phyloP scores from a whole-genome alignment of 345 rosid genomes.

The Xanthoceras sorbifolium region DNA sequence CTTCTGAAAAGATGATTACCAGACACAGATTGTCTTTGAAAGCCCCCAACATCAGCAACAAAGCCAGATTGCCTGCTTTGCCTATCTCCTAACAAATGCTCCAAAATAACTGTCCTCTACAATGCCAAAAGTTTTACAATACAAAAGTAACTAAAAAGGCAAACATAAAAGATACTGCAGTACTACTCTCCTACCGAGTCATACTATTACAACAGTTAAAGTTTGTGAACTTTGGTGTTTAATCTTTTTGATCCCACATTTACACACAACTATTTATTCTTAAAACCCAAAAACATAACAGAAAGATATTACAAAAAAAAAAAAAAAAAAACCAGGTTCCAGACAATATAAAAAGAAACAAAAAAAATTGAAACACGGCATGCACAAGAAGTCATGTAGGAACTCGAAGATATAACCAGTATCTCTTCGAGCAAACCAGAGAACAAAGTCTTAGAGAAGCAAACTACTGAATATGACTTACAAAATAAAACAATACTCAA shows the following conservation, averaged over 20 bases:
- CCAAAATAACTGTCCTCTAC: slow-evolving; percentile 46
- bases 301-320: neutral
- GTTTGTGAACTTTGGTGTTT: slow-evolving; percentile 11
- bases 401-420: neutral
- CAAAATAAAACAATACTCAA: neutral
- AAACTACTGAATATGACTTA: slow-evolving; percentile 8
- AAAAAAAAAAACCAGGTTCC: neutral
- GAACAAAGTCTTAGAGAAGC: slow-evolving; percentile 11
- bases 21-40: slow-evolving; percentile 21
- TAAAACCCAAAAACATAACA: neutral
- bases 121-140: slow-evolving; percentile 20
- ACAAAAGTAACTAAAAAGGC: neutral
- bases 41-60: slow-evolving; percentile 19
- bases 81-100: slow-evolving; percentile 34
- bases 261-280: neutral
- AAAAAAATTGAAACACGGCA: neutral
- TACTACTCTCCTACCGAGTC: slow-evolving; percentile 6
- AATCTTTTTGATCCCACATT: neutral
- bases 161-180: neutral
- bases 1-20: slow-evolving; percentile 32
- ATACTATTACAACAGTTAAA: neutral
- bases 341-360: neutral
- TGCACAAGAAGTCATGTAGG: neutral
- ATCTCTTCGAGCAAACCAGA: neutral
- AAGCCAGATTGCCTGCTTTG: slow-evolving; percentile 26